Conservation (phyloP, 164 flowering plant species). For the Nymphaea thermarum region DNA sequence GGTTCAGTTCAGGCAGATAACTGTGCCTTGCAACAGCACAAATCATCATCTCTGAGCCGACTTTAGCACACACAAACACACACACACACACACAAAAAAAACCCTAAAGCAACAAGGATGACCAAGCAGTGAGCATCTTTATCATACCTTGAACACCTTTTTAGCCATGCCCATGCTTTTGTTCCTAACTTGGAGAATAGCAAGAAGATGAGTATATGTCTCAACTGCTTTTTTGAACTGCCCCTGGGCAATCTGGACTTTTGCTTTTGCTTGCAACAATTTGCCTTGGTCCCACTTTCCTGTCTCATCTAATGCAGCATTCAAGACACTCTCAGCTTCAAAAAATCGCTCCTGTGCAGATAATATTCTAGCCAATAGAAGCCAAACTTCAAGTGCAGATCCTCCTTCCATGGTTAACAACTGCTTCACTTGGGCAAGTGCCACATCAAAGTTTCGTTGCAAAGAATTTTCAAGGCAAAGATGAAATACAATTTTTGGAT, state of each 20-base stretch:
- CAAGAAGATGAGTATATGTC: constrained; percentile 78
- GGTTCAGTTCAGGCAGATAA: too few relatives aligned
- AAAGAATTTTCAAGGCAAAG: constrained; percentile 77
- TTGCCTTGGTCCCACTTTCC: constrained; percentile 84
- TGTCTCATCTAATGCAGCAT: constrained; percentile 77
- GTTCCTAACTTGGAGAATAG: constrained; percentile 56
- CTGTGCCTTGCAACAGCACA: too few relatives aligned
- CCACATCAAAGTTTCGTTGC: constrained; percentile 72
- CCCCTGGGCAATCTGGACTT: constrained; percentile 70
- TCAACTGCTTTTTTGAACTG: constrained; percentile 46
- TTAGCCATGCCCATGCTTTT: constrained; percentile 41
- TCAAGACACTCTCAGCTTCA: constrained; percentile 64
- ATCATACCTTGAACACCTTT: constrained; percentile 38
- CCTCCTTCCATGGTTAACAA: constrained; percentile 57
- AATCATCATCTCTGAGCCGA: too few relatives aligned
- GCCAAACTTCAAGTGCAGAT: constrained; percentile 43
- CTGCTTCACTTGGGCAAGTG: constrained; percentile 62
- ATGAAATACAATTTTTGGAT: constrained; percentile 39
- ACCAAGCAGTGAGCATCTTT: too few relatives aligned
- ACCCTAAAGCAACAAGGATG: too few relatives aligned
- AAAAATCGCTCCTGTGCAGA: constrained; percentile 65
- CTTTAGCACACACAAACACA: too few relatives aligned
- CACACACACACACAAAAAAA: too few relatives aligned
- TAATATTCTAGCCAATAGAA: constrained; percentile 65
- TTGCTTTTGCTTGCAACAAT: constrained; percentile 64